Evolutionary conservation across 257 asterid species (phyloP).

Genomic region (Scutellaria galericulata): DNA sequence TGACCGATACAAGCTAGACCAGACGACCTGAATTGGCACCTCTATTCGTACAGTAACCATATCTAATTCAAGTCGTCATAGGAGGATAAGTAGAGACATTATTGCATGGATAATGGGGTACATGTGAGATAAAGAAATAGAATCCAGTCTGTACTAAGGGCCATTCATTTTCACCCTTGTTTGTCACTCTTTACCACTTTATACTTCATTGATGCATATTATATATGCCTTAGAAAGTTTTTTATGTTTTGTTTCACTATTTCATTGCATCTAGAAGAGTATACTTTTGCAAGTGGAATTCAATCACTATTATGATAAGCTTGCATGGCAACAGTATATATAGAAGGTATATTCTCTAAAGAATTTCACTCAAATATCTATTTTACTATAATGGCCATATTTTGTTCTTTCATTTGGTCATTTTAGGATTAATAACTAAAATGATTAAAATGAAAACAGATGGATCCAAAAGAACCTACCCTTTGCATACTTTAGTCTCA

Average conservation of each 20-base stretch:
- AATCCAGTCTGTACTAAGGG: constrained; percentile 15
- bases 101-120: constrained; percentile 28
- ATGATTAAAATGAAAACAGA: too few relatives aligned
- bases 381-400: too few relatives aligned
- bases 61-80: constrained; percentile 12
- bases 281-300: not conserved
- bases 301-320: not conserved
- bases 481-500: not conserved
- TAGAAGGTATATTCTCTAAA: not conserved
- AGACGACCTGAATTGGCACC: too few relatives aligned
- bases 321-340: not conserved
- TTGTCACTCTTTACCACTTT: constrained; percentile 12
- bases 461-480: not conserved
- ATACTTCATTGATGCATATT: not conserved
- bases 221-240: not conserved
- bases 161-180: constrained; percentile 17
- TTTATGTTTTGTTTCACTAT: not conserved
- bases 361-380: too few relatives aligned
- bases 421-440: too few relatives aligned
- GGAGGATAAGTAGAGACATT: not conserved
- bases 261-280: not conserved
- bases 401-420: too few relatives aligned
- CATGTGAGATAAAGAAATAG: constrained; percentile 32
- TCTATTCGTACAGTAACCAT: constrained; percentile 1
- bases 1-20: too few relatives aligned